Conservation (phyloP, 2,329 filamentous ascomycete genomes). For the Xylaria sp. region DNA sequence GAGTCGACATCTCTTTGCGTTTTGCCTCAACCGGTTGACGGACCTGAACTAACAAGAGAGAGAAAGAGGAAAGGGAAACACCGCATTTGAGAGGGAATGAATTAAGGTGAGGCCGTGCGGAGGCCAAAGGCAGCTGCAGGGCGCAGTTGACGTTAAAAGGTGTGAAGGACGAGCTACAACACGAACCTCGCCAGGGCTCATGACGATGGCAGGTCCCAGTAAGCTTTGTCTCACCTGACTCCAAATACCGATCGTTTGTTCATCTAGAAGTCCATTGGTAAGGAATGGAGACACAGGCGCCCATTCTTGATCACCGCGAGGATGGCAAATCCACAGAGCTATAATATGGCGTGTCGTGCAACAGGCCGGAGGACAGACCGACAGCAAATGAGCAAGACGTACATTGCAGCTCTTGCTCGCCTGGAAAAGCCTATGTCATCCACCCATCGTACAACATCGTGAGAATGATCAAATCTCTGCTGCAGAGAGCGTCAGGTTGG, state of each 20-base stretch:
- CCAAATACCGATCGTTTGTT: conserved; percentile 12
- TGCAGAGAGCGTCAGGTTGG: conserved; percentile 36
- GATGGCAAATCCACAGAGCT: conserved; percentile 13
- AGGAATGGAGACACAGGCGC: conserved; percentile 23
- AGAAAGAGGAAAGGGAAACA: neutral
- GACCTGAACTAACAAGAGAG: conserved; percentile 12
- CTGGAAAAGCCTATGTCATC: conserved; percentile 36
- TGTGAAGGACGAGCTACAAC: conserved; percentile 34
- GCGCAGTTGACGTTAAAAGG: conserved; percentile 20
- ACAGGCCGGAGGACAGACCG: conserved; percentile 33
- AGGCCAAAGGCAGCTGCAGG: conserved; percentile 21
- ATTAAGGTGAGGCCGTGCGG: conserved; percentile 24
- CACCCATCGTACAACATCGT: conserved; percentile 43
- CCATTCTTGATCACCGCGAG: conserved; percentile 10
- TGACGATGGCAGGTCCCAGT: conserved; percentile 25
- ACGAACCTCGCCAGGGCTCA: conserved; percentile 25
- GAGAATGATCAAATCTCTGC: conserved; percentile 38
- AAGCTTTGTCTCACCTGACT: conserved; percentile 39
- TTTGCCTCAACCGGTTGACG: conserved; percentile 27
- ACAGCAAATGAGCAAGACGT: conserved; percentile 31
- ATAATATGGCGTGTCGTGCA: conserved; percentile 35
- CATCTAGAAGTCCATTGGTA: conserved; percentile 28
- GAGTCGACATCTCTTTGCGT: conserved; percentile 16
- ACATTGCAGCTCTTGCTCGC: conserved; percentile 34
- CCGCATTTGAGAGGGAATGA: conserved; percentile 16